Percentiles rank a stretch among this genome's conserved stretches.
Conservation (phyloP, 2,329 filamentous ascomycete species). For the Trichoderma koningii region DNA sequence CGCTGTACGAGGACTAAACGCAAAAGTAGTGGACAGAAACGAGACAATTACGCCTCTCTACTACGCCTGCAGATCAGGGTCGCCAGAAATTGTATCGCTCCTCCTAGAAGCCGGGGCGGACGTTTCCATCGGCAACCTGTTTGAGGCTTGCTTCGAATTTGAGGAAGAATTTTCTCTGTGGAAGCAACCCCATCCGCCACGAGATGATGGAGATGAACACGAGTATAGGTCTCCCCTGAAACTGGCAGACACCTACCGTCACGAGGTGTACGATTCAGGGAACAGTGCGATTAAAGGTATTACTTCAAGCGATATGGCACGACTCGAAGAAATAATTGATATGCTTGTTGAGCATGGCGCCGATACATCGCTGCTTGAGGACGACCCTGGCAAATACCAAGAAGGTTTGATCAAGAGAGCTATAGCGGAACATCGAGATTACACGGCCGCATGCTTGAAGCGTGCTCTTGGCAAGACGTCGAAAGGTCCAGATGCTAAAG, state of each 20-base stretch:
- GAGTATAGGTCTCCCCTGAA: not conserved
- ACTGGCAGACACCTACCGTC: not conserved
- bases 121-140: not conserved
- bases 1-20: not conserved
- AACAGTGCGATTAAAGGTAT: not conserved
- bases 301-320: not conserved
- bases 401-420: not conserved
- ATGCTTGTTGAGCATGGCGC: slow-evolving; percentile 30
- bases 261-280: not conserved
- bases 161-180: slow-evolving; percentile 17
- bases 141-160: slow-evolving; percentile 27
- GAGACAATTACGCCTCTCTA: slow-evolving; percentile 30
- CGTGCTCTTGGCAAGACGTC: not conserved
- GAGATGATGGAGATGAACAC: not conserved
- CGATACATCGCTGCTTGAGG: slow-evolving; percentile 18
- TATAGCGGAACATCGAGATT: slow-evolving; percentile 8
- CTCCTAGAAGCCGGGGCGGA: slow-evolving; percentile 32
- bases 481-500: not conserved
- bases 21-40: not conserved
- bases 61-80: slow-evolving; percentile 32
- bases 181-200: not conserved
- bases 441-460: slow-evolving; percentile 22
- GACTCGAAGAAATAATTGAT: slow-evolving; percentile 34
- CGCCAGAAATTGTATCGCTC: slow-evolving; percentile 32
- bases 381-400: not conserved